Evolutionary conservation across 495 filamentous ascomycete species (phyloP).

Genomic region (Penicillium paxilli): DNA sequence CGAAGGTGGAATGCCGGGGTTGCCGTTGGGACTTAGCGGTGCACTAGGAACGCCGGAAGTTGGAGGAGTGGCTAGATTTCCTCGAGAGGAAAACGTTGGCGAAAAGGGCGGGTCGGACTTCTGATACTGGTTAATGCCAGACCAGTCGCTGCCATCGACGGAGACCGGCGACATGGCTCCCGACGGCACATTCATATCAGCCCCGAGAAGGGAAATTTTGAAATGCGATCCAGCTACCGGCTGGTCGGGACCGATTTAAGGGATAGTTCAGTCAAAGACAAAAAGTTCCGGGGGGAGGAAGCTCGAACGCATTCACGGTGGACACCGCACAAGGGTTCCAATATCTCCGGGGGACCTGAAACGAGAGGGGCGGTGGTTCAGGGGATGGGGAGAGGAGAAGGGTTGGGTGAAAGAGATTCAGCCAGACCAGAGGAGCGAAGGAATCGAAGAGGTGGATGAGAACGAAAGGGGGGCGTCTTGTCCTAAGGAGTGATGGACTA

Average conservation of each 20-base stretch:
- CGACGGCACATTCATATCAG: conserved; percentile 59
- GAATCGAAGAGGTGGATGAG: not conserved
- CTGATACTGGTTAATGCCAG: conserved; percentile 72
- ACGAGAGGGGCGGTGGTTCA: conserved; percentile 14
- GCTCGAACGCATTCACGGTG: conserved; percentile 5
- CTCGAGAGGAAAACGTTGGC: conserved; percentile 54
- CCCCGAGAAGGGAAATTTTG: conserved; percentile 5
- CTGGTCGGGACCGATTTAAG: not conserved
- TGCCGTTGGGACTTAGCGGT: conserved; percentile 53
- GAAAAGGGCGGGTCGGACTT: conserved; percentile 56
- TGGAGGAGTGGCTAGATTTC: conserved; percentile 68
- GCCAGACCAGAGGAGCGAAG: conserved; percentile 8
- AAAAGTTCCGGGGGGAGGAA: not conserved
- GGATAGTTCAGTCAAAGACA: not conserved
- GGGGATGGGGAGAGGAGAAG: not conserved
- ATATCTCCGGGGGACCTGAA: conserved; percentile 18
- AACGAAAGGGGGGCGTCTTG: conserved; percentile 4
- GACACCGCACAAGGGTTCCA: conserved; percentile 11
- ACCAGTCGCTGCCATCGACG: conserved; percentile 85
- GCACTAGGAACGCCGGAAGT: conserved; percentile 63
- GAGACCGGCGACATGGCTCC: conserved; percentile 83
- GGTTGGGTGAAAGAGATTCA: no score
- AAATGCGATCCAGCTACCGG: conserved; percentile 1
- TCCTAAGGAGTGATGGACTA: conserved; percentile 34
- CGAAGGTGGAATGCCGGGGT: conserved; percentile 11